Base-by-base conservation (phyloP, 2,329 filamentous ascomycete genomes). In the Sporothrix euskadiensis region DNA sequence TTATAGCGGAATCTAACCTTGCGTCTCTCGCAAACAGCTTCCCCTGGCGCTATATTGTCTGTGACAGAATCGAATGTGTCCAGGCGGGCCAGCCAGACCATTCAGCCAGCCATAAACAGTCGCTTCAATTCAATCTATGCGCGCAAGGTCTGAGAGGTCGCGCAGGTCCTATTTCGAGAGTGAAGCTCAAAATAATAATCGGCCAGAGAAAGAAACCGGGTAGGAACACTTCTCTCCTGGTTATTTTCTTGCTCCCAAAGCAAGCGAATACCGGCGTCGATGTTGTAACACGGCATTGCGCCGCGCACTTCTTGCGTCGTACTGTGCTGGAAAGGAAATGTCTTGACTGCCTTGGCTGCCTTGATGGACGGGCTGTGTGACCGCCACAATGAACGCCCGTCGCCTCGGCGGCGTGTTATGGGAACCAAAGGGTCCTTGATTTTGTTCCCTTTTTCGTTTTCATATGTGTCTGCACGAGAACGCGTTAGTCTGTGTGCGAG, bases 251-350 rank as follows among this genome's bases (percentile, higher is more conserved):
- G 5, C 22, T 41, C 39, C 54, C 69, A 41, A 47, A 44, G 35
- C 54, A 47, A 49, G 54, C 54, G 16, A 32, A 39, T 63, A 39
- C 69, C 56, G 69, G 69, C 69, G 69, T 61, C 69, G 10, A 71
- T 35, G 39, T 59, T 59, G 69, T 71, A 49, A 12, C 54, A 61
- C 69, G 39, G 54, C 41, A 32, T 63, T 19, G 44, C 59, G 69
- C 6, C 44, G 44, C 44, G 44, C 44, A 49, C 44, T 49, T 19
- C 35, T 35, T 49, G 44, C 14, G 44, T 52, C 56, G 56, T 41
- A 71, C 69, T 41, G 35, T 41, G 52, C 63, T 41, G 61, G 56
- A 59, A 30, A 22, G 41, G 6, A 35, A 35, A 35, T 35, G 35
- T 8, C 1, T 35, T 19, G 14, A 9, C 49, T 59, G 22, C 39